Percentiles rank a stretch among this genome's conserved stretches.
phyloP scores from a whole-genome alignment of 345 rosid species.

The Geranium rotundifolium region DNA sequence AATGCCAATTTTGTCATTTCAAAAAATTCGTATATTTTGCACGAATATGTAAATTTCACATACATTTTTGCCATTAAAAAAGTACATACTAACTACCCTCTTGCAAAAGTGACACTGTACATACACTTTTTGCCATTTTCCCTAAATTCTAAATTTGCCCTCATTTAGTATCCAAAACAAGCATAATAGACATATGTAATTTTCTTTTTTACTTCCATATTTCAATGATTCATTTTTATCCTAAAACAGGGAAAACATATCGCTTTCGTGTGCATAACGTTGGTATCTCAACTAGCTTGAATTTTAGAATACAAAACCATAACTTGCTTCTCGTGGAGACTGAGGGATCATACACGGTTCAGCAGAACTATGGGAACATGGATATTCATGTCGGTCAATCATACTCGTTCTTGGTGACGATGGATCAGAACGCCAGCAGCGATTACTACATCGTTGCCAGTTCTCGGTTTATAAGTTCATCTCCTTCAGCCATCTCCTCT shows the following conservation, averaged over 20 bases:
- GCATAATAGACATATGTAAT: not conserved
- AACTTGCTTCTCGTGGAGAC: slow-evolving; percentile 85
- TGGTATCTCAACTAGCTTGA: slow-evolving; percentile 79
- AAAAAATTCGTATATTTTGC: too few species aligned
- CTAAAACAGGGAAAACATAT: slow-evolving; percentile 61
- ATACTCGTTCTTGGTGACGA: slow-evolving; percentile 75
- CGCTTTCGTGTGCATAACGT: slow-evolving; percentile 78
- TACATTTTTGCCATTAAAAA: too few species aligned
- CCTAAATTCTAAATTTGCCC: too few species aligned
- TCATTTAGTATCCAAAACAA: too few species aligned
- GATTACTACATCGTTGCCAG: slow-evolving; percentile 86
- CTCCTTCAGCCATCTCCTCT: slow-evolving; percentile 35
- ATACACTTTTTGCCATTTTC: too few species aligned
- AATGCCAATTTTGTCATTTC: too few species aligned
- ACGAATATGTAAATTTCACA: too few species aligned
- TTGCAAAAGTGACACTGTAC: too few species aligned
- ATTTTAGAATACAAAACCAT: slow-evolving; percentile 83
- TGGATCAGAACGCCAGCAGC: slow-evolving; percentile 74
- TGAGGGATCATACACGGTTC: slow-evolving; percentile 86
- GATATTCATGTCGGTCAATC: slow-evolving; percentile 96
- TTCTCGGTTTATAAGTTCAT: slow-evolving; percentile 50
- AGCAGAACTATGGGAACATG: slow-evolving; percentile 69
- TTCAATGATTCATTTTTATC: slow-evolving; percentile 7
- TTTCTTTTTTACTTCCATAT: slow-evolving; percentile 2
- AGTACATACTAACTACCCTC: too few species aligned